Evolutionary conservation across 2,329 filamentous ascomycete genomes (phyloP).

Genomic region (Trichophyton benhamiae): DNA sequence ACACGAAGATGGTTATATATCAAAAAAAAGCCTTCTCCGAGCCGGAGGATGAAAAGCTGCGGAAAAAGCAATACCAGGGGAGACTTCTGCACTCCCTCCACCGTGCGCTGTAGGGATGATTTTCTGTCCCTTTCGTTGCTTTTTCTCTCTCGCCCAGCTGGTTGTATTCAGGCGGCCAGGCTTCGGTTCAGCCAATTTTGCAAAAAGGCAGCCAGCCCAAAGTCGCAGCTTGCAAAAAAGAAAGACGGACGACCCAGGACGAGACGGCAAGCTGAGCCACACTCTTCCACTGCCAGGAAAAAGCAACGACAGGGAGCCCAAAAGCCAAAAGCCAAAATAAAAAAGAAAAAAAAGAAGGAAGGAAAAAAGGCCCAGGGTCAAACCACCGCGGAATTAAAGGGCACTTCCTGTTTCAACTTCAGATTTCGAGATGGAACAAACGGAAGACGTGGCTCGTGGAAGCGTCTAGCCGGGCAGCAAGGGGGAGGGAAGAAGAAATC

Average conservation of each 20-base stretch:
- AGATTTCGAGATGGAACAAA: no score
- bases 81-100: neutral
- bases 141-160: neutral
- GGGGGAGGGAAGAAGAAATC: no score
- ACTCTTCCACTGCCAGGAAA: neutral
- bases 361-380: no score
- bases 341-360: neutral
- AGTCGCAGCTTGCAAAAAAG: neutral
- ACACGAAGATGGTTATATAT: conserved; percentile 2
- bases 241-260: neutral
- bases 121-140: neutral
- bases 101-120: neutral
- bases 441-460: neutral
- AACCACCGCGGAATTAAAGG: neutral
- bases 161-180: neutral
- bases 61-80: conserved; percentile 1
- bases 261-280: conserved; percentile 1
- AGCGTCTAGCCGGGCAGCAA: neutral
- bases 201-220: neutral
- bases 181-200: neutral
- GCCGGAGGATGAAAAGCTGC: neutral
- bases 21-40: neutral
- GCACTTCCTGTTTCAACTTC: neutral
- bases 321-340: neutral
- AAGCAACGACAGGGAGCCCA: neutral